A percentile compares a stretch with the other conserved stretches of the same genome.
phyloP scores from a whole-genome alignment of 1,139 yeast genomes.

The Wickerhamomyces sp. region DNA sequence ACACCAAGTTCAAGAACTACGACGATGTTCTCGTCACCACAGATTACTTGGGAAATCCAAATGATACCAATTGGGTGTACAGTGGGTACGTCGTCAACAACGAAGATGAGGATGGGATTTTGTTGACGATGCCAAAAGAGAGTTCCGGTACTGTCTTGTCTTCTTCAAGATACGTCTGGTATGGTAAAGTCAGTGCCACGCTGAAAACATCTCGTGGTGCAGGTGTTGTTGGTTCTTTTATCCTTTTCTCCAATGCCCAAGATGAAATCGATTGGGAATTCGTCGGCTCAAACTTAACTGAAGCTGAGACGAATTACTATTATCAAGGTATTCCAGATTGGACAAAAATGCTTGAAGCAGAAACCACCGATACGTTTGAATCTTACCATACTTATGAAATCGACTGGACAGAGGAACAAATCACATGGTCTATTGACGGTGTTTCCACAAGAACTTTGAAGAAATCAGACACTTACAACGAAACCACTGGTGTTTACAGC shows the following conservation, averaged over 20 bases:
- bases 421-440: constrained; percentile 77
- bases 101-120: constrained; percentile 28
- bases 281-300: constrained; percentile 64
- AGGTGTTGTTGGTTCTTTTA: constrained; percentile 87
- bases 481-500: constrained; percentile 49
- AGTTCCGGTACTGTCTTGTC: constrained; percentile 78
- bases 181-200: constrained; percentile 70
- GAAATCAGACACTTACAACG: constrained; percentile 63
- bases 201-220: constrained; percentile 67
- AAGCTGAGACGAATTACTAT: constrained; percentile 74
- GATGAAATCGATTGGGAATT: constrained; percentile 90
- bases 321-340: constrained; percentile 53
- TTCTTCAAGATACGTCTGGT: constrained; percentile 79
- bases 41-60: constrained; percentile 65
- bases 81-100: constrained; percentile 47
- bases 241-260: constrained; percentile 76
- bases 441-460: constrained; percentile 59
- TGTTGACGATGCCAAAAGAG: constrained; percentile 74
- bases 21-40: constrained; percentile 24
- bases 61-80: constrained; percentile 67
- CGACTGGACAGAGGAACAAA: constrained; percentile 76
- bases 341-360: constrained; percentile 55
- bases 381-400: constrained; percentile 73
- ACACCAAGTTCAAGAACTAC: constrained; percentile 36
- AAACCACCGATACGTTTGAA: constrained; percentile 50